Evolutionary conservation across 1,139 yeast species (phyloP).

Genomic region (Saccharomycopsis hybrid): DNA sequence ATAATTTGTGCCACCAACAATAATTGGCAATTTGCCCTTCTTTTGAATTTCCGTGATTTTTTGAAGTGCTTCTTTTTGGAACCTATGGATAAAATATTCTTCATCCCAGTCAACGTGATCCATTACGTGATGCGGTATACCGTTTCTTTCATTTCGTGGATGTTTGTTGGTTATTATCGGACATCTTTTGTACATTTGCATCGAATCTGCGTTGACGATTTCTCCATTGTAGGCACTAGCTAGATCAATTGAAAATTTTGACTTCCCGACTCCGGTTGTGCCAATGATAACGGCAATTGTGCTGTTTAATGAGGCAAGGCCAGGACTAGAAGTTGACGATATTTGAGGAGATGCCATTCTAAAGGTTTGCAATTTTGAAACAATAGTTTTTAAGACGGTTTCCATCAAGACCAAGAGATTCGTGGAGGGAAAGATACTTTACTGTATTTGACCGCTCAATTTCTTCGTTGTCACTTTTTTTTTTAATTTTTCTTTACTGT

Average conservation of each 20-base stretch:
- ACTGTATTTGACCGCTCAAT: no score
- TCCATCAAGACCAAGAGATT: no score
- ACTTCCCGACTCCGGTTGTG: conserved; percentile 97
- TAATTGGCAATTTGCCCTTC: conserved; percentile 71
- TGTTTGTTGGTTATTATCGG: conserved; percentile 89
- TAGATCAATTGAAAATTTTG: conserved; percentile 69
- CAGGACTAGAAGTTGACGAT: no score
- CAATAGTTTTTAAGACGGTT: no score
- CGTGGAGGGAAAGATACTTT: no score
- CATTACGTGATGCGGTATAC: conserved; percentile 79
- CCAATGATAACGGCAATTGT: conserved; percentile 74
- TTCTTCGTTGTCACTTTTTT: no score
- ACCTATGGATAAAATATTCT: conserved; percentile 79
- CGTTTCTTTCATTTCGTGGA: conserved; percentile 68
- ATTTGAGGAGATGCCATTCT: no score
- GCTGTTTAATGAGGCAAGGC: no score
- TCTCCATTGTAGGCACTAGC: conserved; percentile 81
- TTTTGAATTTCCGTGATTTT: conserved; percentile 49
- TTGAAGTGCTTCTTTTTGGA: conserved; percentile 59
- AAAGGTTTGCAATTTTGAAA: no score
- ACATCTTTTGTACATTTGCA: conserved; percentile 79
- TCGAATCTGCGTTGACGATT: conserved; percentile 90
- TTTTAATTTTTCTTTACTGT: no score
- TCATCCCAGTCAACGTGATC: conserved; percentile 76
- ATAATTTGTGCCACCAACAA: conserved; percentile 96